phyloP scores from a whole-genome alignment of 2,329 filamentous ascomycete genomes.

The Neopestalotiopsis clavispora region DNA sequence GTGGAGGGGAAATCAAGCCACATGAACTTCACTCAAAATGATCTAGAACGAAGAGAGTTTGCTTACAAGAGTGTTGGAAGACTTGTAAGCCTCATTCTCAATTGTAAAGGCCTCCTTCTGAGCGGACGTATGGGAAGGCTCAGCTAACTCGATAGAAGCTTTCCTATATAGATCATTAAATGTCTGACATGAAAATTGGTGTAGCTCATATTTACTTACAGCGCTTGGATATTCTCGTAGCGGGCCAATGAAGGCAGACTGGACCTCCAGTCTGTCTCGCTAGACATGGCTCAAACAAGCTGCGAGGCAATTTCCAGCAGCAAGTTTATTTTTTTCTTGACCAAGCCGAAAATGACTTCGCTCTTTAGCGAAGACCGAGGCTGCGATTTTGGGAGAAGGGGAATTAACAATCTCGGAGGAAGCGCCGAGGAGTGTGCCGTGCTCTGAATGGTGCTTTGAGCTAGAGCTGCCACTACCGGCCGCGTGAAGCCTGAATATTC shows the following conservation, averaged over 20 bases:
- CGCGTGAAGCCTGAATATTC: not conserved
- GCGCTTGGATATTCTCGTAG: constrained; percentile 65
- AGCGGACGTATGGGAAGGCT: constrained; percentile 26
- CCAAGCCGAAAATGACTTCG: not conserved
- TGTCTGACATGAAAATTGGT: constrained; percentile 66
- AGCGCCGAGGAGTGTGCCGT: constrained; percentile 1
- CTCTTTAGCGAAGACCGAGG: not conserved
- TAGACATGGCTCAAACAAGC: constrained; percentile 36
- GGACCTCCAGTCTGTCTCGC: constrained; percentile 50
- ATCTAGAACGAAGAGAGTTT: not conserved
- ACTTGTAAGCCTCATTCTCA: constrained; percentile 68
- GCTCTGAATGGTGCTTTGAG: not conserved
- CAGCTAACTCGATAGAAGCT: constrained; percentile 26
- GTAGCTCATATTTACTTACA: constrained; percentile 56
- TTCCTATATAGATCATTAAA: constrained; percentile 30
- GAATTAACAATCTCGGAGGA: not conserved
- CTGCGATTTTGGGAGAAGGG: not conserved
- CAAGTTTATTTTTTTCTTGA: not conserved
- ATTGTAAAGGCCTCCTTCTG: constrained; percentile 61
- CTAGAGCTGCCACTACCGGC: not conserved
- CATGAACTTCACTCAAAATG: too few relatives aligned
- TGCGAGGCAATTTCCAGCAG: not conserved
- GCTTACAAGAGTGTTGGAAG: constrained; percentile 62
- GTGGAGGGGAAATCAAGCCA: too few relatives aligned
- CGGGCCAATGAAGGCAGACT: constrained; percentile 62